Evolutionary conservation across 2,329 filamentous ascomycete genomes (phyloP), one percentile per base, ranked within the genome.

Genomic region (Diaporthe ilicicola): DNA sequence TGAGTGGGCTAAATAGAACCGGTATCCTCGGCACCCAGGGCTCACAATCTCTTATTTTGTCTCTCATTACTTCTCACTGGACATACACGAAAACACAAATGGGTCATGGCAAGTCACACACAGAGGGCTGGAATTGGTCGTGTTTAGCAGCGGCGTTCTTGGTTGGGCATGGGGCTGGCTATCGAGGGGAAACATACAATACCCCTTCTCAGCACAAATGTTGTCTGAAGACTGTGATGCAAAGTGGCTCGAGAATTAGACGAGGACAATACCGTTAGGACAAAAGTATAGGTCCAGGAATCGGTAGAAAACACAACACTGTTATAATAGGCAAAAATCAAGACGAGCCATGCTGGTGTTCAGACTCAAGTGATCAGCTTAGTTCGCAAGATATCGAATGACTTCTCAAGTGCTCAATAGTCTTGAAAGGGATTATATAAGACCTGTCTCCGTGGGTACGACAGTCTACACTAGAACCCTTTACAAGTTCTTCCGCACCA

Each of bases 1-100:
- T 6, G 93, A 97, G 78, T 98, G 95, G 95, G 93, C 94, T 6
- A 79, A 74, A 34, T 72, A 66, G 24, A 32, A 50, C 12, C 19
- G 19, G 27, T 29, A 10, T 42, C n/a, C 42, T 39, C 12, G 5
- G 32, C 48, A 13, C 3, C 27, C 22, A 9, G 17, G 12, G 13
- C 22, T n/a, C 12, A 29, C 19, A 4, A 51, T 9, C 46, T 39
- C 13, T 74, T 71, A 17, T 72, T 54, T 74, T 65, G 42, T 17
- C 2, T 32, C 24, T 51, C 70, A 39, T 29, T 19, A 24, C 19
- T 24, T 50, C 19, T 29, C 22, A 29, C 12, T 9, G 55, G 29
- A 42, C 22, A 70, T 46, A 66, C 24, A 70, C 24, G 54, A 69
- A 69, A 69, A 70, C 48, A 51, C 29, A 50, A 24, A 48, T 15